Conservation (phyloP, 78 protist species). For the Polysphondylium violaceum region DNA sequence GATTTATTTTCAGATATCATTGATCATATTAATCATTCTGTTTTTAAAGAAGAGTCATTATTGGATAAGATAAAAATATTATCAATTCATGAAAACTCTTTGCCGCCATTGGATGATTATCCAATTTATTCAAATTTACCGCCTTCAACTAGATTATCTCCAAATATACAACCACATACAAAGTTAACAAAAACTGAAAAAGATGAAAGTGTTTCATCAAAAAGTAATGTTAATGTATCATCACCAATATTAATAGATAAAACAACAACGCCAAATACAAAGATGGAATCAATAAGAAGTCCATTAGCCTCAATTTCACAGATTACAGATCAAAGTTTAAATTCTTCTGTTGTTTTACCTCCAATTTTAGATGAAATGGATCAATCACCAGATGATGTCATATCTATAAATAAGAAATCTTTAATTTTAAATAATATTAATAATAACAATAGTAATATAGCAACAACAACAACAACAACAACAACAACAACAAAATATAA, state of each 20-base stretch:
- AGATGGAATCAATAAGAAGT: neutral
- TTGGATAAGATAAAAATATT: neutral
- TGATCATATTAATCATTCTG: neutral
- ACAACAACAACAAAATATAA: neutral
- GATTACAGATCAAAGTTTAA: neutral
- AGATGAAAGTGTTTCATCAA: no score
- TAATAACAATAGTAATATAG: constrained; percentile 4
- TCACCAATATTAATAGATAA: neutral
- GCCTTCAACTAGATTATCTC: no score
- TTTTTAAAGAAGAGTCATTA: constrained; percentile 3
- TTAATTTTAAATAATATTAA: neutral
- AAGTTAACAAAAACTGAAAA: no score
- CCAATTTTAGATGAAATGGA: neutral
- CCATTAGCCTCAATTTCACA: neutral
- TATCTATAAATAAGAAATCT: neutral
- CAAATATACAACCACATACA: neutral
- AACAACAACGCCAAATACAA: neutral
- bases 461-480: neutral
- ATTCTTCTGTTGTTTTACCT: neutral
- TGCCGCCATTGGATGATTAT: neutral
- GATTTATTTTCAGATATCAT: constrained; percentile 22
- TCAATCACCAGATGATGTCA: neutral
- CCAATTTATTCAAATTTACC: neutral
- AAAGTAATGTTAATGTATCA: no score
- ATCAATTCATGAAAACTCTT: neutral